Evolutionary conservation across 2,329 filamentous ascomycete genomes (phyloP).

Genomic region (Purpureocillium takamizusanense): DNA sequence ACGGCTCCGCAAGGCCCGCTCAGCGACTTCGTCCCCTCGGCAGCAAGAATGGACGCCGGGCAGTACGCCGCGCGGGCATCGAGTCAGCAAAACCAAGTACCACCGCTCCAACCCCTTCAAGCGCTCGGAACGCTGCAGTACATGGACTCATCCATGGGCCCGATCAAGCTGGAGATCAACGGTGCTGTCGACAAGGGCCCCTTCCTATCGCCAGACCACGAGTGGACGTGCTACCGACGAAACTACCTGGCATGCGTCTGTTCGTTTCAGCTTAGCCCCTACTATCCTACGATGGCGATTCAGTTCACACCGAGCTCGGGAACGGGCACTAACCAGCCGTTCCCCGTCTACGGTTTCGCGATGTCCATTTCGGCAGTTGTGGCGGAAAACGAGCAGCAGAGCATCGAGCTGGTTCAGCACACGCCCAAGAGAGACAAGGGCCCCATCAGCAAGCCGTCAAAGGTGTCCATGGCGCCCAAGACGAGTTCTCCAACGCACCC

Average conservation of each 20-base stretch:
- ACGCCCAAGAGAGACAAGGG: conserved; percentile 89
- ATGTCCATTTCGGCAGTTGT: conserved; percentile 81
- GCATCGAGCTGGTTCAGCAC: conserved; percentile 79
- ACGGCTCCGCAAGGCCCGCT: conserved; percentile 42
- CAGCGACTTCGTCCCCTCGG: conserved; percentile 31
- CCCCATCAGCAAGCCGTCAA: conserved; percentile 65
- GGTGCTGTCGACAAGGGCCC: conserved; percentile 86
- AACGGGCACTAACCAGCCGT: conserved; percentile 30
- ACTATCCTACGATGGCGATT: conserved; percentile 34
- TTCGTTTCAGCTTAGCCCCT: conserved; percentile 61
- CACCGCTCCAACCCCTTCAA: conserved; percentile 41
- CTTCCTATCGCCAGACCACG: conserved; percentile 61
- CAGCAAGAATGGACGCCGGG: conserved; percentile 39
- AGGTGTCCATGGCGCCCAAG: conserved; percentile 59
- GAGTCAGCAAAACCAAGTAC: conserved; percentile 28
- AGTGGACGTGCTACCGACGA: conserved; percentile 87
- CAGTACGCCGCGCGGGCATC: conserved; percentile 24
- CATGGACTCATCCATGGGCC: conserved; percentile 34
- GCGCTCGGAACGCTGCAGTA: conserved; percentile 54
- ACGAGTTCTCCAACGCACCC: conserved; percentile 44
- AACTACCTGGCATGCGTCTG: conserved; percentile 88
- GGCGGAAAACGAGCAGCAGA: conserved; percentile 64
- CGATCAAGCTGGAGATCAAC: conserved; percentile 63
- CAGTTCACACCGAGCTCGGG: conserved; percentile 34
- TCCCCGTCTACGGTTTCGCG: conserved; percentile 63